Base-by-base conservation (phyloP, 2,329 filamentous ascomycete genomes). In the Fragosphaeria purpurea region DNA sequence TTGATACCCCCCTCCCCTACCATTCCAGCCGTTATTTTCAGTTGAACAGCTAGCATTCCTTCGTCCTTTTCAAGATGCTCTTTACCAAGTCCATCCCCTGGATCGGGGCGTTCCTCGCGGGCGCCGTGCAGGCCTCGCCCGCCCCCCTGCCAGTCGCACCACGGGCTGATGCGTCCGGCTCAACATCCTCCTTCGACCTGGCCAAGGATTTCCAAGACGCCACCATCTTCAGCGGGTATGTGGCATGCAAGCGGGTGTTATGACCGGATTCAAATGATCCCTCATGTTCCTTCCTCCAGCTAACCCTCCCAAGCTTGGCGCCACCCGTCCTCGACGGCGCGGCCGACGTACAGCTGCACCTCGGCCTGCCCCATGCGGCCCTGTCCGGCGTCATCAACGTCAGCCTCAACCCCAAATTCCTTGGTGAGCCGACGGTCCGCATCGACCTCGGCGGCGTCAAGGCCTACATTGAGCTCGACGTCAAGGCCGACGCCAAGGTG, bases 371-470 rank as follows among this genome's bases (percentile, higher is more conserved):
- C 43, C 46, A 55, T 32, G 58, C 58, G 6, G 47, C 46, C 31
- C 35, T 61, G 11, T 30, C 32, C 4, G 59, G 59, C 30, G 47
- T 41, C 45, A 51, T 61, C 34, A 42, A 54, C 13, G 42, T 61
- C 31, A 40, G 50, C 38, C 48, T 59, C 3, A 41, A 34, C 38
- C 40, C 53, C 41, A 49, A 54, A 41, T 58, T 61, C 50, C 37
- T 57, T 35, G 30, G 47, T 31, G 45, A 52, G 5, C 57, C 58
- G 34, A 56, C 46, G 7, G 13, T 60, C 31, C 48, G 30, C 13
- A 37, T 61, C 45, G 46, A 57, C 52, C 58, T 63, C 2, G 55
- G 57, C n/a, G 61, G 60, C n/a, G 42, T 63, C 41, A 41, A 59
- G 55, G 58, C 58, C 33, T 57, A 60, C 57, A 41, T 63, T 13